These are phyloP conservation scores for Suhomyces faveliae DNA, from an alignment of 805 yeast species.

Conservation along the genomic window DNA sequence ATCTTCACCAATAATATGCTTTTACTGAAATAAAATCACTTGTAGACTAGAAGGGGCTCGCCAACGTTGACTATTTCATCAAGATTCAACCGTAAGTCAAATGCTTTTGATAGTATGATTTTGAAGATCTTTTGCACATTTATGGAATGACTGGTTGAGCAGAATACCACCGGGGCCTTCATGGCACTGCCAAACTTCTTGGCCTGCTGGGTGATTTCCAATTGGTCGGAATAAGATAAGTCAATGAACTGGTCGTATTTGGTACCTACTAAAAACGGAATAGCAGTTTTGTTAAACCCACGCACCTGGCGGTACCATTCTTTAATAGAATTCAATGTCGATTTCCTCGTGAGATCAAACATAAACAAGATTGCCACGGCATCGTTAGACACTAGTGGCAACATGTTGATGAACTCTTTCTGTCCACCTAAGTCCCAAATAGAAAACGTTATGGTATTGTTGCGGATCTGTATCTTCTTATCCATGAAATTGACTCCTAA, in stretches of 20 bases:
- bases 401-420: constrained; percentile 90
- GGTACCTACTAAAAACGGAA: constrained; percentile 89
- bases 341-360: constrained; percentile 83
- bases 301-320: constrained; percentile 95
- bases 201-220: constrained; percentile 78
- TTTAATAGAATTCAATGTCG: constrained; percentile 81
- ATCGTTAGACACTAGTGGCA: constrained; percentile 87
- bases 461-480: constrained; percentile 75
- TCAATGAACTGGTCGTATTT: constrained; percentile 87
- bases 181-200: constrained; percentile 83
- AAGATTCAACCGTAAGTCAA: constrained; percentile 76
- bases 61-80: constrained; percentile 85
- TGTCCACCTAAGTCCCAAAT: constrained; percentile 98
- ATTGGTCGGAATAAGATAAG: constrained; percentile 74
- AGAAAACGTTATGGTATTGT: constrained; percentile 85
- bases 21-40: constrained; percentile 16
- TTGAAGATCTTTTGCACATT: constrained; percentile 94
- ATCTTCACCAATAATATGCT: background rate
- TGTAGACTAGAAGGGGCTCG: constrained; percentile 84
- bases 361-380: constrained; percentile 88
- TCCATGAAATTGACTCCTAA: constrained; percentile 95
- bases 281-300: constrained; percentile 85
- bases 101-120: constrained; percentile 84
- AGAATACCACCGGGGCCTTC: constrained; percentile 81
- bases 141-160: constrained; percentile 89